Evolutionary conservation across 768 basidiomycete genomes (phyloP).

Genomic region (Pleurotus pulmonarius): DNA sequence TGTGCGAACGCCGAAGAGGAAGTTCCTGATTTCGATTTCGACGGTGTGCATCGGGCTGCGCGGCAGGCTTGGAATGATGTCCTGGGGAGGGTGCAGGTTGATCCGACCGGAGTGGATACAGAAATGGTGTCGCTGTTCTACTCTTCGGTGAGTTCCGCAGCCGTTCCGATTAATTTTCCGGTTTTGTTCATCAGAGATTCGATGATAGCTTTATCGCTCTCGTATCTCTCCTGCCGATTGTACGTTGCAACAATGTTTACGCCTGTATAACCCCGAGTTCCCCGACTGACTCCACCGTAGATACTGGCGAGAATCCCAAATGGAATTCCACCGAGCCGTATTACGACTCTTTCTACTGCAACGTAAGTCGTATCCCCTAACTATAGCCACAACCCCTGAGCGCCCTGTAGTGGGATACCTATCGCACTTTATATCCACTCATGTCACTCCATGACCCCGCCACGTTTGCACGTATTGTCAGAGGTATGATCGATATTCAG

Average conservation of each 20-base stretch:
- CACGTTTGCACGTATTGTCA: slow-evolving; percentile 54
- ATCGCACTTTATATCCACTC: slow-evolving; percentile 56
- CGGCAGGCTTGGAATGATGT: slow-evolving; percentile 55
- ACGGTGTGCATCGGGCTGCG: slow-evolving; percentile 36
- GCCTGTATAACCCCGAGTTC: too few relatives aligned
- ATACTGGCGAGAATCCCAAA: slow-evolving; percentile 60
- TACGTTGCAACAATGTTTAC: slow-evolving; percentile 21
- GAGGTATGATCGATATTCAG: slow-evolving; percentile 67
- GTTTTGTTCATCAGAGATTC: too few relatives aligned
- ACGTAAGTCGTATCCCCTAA: slow-evolving; percentile 32
- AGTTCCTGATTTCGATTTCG: slow-evolving; percentile 56
- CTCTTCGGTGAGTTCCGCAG: slow-evolving; percentile 40
- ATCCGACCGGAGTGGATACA: slow-evolving; percentile 39
- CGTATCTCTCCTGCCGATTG: slow-evolving; percentile 66
- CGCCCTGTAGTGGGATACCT: slow-evolving; percentile 56
- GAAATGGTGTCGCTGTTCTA: slow-evolving; percentile 56
- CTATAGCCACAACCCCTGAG: neutral
- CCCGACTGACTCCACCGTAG: slow-evolving; percentile 21
- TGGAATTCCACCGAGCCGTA: slow-evolving; percentile 67
- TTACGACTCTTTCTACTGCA: slow-evolving; percentile 66
- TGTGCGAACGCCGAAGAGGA: slow-evolving; percentile 60
- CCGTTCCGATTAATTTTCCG: too few relatives aligned
- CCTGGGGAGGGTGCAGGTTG: slow-evolving; percentile 50
- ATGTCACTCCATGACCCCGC: slow-evolving; percentile 63
- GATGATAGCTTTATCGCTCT: slow-evolving; percentile 47